These are phyloP conservation scores for Diutina siamensis DNA, from an alignment of 1,139 yeast genomes.

Conservation along the genomic window DNA sequence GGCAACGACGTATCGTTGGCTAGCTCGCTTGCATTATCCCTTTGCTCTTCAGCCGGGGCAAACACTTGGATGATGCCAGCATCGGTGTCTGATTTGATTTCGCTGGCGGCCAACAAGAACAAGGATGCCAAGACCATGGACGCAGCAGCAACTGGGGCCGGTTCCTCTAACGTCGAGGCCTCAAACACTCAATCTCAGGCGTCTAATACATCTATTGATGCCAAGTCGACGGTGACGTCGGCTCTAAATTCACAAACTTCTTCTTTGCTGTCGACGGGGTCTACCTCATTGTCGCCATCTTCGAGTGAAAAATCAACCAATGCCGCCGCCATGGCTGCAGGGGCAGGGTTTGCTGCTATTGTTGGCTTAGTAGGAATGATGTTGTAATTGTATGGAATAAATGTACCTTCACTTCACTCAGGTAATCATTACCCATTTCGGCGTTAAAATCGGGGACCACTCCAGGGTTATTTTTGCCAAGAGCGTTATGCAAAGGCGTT, in stretches of 20 bases:
- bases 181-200: too few species aligned
- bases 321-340: conserved; percentile 8
- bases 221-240: neutral
- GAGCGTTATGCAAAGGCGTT: too few species aligned
- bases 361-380: neutral
- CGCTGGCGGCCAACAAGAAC: conserved; percentile 1
- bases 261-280: too few species aligned
- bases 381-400: neutral
- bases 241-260: too few species aligned
- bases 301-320: conserved; percentile 16
- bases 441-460: too few species aligned
- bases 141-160: neutral
- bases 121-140: neutral
- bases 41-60: conserved; percentile 34
- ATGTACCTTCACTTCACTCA: too few species aligned
- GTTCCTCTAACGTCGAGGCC: conserved; percentile 7
- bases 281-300: too few species aligned
- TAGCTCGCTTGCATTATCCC: conserved; percentile 25
- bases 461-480: too few species aligned
- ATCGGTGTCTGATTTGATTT: conserved; percentile 15
- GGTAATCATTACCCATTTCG: too few species aligned
- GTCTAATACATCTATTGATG: conserved; percentile 6
- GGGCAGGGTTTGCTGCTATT: conserved; percentile 6
- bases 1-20: conserved; percentile 16
- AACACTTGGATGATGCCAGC: conserved; percentile 35